A percentile compares a stretch with the other conserved stretches of the same genome.
phyloP scores from a whole-genome alignment of 441 rosid genomes.

The Hura crepitans region DNA sequence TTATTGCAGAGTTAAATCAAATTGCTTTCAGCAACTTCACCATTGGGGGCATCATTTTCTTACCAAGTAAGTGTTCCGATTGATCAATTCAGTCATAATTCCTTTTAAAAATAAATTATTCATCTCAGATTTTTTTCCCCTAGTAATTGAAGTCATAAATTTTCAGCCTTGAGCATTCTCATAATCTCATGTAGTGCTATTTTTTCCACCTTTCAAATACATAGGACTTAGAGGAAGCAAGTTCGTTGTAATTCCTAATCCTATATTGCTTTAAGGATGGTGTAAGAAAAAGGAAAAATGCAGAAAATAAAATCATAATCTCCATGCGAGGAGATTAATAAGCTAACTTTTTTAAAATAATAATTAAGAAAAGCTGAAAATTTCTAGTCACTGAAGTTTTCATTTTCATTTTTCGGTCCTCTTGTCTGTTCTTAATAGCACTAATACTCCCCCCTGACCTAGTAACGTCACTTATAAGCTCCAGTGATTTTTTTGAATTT shows the following conservation, averaged over 20 bases:
- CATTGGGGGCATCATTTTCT: too few relatives aligned
- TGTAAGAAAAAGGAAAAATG: neutral
- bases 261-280: neutral
- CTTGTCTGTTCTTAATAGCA: constrained; percentile 17
- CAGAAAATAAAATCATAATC: neutral
- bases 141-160: neutral
- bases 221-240: neutral
- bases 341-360: too few relatives aligned
- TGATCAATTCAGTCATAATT: neutral
- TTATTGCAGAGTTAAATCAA: too few relatives aligned
- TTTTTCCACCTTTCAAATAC: neutral
- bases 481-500: neutral
- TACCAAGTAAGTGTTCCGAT: too few relatives aligned
- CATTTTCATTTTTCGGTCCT: neutral
- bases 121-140: neutral
- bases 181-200: neutral
- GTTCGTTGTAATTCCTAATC: neutral
- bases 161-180: neutral
- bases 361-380: too few relatives aligned
- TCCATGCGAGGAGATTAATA: neutral
- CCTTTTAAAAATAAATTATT: neutral
- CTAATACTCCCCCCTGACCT: neutral
- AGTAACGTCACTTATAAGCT: neutral
- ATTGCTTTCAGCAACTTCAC: too few relatives aligned
- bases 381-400: too few relatives aligned